Evolutionary conservation across 1,284 basidiomycete species (phyloP).

Genomic region (Lentinula novae-zelandiae): DNA sequence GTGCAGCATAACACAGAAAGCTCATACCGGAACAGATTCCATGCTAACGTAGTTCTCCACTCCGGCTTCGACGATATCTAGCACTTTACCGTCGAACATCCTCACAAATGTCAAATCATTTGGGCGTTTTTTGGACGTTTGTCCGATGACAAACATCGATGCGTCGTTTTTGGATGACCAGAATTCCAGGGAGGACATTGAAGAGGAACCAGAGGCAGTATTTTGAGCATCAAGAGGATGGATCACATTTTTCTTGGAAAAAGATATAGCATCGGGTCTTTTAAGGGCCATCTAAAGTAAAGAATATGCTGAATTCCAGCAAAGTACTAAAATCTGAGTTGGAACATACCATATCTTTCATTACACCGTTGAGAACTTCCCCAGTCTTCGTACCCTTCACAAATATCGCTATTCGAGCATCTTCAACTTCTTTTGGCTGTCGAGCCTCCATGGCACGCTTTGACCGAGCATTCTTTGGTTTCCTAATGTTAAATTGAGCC

Average conservation of each 20-base stretch:
- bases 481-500: slow-evolving; percentile 44
- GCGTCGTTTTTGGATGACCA: slow-evolving; percentile 96
- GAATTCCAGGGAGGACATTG: slow-evolving; percentile 78
- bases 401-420: slow-evolving; percentile 81
- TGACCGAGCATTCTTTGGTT: slow-evolving; percentile 96
- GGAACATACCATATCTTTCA: slow-evolving; percentile 81
- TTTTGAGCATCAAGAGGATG: slow-evolving; percentile 85
- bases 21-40: slow-evolving; percentile 78
- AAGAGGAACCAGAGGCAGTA: slow-evolving; percentile 18
- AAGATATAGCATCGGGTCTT: slow-evolving; percentile 85
- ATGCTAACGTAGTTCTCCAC: slow-evolving; percentile 81
- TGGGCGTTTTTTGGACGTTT: slow-evolving; percentile 94
- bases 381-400: slow-evolving; percentile 87
- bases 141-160: slow-evolving; percentile 85
- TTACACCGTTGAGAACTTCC: slow-evolving; percentile 73
- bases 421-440: slow-evolving; percentile 89
- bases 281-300: slow-evolving; percentile 80
- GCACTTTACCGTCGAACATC: slow-evolving; percentile 83
- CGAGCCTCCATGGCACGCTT: slow-evolving; percentile 90
- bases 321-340: neutral
- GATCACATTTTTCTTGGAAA: slow-evolving; percentile 92
- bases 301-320: neutral
- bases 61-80: slow-evolving; percentile 96
- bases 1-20: slow-evolving; percentile 19
- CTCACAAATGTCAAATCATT: slow-evolving; percentile 85